Evolutionary conservation across 2,329 filamentous ascomycete genomes (phyloP).

Genomic region (Nigrospora oryzae): DNA sequence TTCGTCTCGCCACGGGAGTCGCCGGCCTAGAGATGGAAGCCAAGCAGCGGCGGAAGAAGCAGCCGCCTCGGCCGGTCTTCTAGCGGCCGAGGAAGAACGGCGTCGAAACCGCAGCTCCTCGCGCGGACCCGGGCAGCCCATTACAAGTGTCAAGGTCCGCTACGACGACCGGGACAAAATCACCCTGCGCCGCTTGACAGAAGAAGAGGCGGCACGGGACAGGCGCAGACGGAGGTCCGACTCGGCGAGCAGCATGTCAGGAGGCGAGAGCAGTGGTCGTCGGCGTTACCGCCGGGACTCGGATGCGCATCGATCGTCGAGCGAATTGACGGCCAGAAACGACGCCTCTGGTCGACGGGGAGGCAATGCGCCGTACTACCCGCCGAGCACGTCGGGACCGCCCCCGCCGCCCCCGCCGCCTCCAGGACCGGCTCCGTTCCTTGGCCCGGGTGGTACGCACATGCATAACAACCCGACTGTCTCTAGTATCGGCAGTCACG

Average conservation of each 20-base stretch:
- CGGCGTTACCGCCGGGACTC: constrained; percentile 46
- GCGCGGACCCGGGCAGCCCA: constrained; percentile 31
- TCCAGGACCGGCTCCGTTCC: background rate
- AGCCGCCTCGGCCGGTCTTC: constrained; percentile 34
- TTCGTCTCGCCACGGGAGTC: constrained; percentile 35
- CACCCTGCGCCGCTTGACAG: constrained; percentile 52
- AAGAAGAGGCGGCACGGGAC: constrained; percentile 44
- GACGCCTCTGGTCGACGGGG: too few relatives aligned
- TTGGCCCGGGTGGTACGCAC: background rate
- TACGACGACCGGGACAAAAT: constrained; percentile 55
- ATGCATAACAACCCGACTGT: constrained; percentile 24
- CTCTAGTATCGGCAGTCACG: constrained; percentile 41
- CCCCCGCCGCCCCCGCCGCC: constrained; percentile 26
- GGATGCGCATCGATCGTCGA: constrained; percentile 27
- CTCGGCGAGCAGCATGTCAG: constrained; percentile 49
- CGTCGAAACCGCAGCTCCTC: constrained; percentile 29
- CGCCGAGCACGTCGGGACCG: constrained; percentile 27
- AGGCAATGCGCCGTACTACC: constrained; percentile 51
- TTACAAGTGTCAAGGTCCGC: constrained; percentile 52
- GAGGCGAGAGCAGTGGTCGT: constrained; percentile 36
- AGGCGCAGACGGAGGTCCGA: constrained; percentile 33
- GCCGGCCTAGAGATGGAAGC: constrained; percentile 17
- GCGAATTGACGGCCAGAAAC: too few relatives aligned
- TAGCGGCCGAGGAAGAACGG: constrained; percentile 39
- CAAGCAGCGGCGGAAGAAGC: constrained; percentile 38